Evolutionary conservation across 768 basidiomycete genomes (phyloP).

Genomic region (Termitomyces sp.): DNA sequence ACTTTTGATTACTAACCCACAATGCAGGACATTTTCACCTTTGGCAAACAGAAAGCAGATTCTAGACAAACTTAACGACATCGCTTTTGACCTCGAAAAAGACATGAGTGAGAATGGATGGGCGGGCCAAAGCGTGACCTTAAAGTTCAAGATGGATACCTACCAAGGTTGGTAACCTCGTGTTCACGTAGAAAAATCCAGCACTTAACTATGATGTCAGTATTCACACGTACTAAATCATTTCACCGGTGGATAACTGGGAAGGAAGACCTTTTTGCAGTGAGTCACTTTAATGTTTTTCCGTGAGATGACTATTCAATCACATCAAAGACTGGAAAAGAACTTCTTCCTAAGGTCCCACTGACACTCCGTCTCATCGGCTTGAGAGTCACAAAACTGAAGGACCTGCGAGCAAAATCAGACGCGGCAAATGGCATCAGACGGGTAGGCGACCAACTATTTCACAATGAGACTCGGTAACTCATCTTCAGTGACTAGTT

Average conservation of each 20-base stretch:
- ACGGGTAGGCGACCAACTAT: conserved; percentile 39
- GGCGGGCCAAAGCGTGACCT: conserved; percentile 82
- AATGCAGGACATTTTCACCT: conserved; percentile 67
- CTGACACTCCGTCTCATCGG: conserved; percentile 82
- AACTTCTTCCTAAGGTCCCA: conserved; percentile 75
- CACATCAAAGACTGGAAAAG: conserved; percentile 61
- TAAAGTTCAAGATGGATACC: conserved; percentile 91
- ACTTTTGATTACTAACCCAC: background rate
- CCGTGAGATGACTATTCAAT: background rate
- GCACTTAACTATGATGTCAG: conserved; percentile 23
- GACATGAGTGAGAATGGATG: conserved; percentile 80
- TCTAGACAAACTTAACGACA: conserved; percentile 69
- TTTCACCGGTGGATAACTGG: conserved; percentile 71
- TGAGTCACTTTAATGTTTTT: conserved; percentile 27
- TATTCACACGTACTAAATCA: conserved; percentile 81
- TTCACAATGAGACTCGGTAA: background rate
- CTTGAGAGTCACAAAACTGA: conserved; percentile 81
- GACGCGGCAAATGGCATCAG: conserved; percentile 57
- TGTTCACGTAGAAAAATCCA: background rate
- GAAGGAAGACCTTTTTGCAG: conserved; percentile 72
- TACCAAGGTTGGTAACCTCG: conserved; percentile 56
- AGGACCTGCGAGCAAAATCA: conserved; percentile 57
- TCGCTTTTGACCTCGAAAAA: conserved; percentile 74
- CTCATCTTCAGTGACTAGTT: conserved; percentile 35
- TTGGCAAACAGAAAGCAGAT: conserved; percentile 62